phyloP scores from a whole-genome alignment of 1,284 basidiomycete genomes.

The Anthracocystis setariae region DNA sequence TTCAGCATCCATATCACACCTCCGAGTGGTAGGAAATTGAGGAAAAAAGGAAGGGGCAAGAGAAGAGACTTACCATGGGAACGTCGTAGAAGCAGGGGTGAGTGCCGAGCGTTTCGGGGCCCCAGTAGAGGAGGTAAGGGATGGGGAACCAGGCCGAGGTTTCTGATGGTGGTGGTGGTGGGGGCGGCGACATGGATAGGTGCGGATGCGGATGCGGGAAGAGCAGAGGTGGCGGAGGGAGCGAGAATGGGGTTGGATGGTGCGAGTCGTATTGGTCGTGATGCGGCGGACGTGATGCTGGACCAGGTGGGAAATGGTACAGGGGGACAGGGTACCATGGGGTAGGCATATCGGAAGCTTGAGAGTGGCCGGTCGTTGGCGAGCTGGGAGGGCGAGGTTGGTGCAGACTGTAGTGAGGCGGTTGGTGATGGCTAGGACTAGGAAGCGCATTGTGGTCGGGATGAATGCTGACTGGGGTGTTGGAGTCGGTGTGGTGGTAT shows the following conservation, averaged over 20 bases:
- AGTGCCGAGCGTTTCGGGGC: constrained; percentile 11
- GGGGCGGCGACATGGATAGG: not conserved
- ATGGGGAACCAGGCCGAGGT: constrained; percentile 9
- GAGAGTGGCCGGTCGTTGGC: not conserved
- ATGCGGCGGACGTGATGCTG: not conserved
- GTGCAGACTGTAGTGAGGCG: not conserved
- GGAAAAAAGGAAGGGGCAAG: not conserved
- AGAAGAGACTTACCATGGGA: constrained; percentile 17
- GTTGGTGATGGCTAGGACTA: not conserved
- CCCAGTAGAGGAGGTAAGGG: constrained; percentile 26
- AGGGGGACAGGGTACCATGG: not conserved
- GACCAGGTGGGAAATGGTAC: not conserved
- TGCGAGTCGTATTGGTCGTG: not conserved
- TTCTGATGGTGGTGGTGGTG: not conserved
- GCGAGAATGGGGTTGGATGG: not conserved
- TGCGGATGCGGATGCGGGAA: not conserved
- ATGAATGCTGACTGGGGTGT: not conserved
- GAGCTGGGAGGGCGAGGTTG: not conserved
- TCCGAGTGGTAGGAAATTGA: not conserved
- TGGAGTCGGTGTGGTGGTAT: not conserved
- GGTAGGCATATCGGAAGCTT: not conserved
- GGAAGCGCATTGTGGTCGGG: not conserved
- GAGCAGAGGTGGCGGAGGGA: not conserved
- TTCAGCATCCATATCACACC: no score
- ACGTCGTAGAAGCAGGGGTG: constrained; percentile 23